phyloP scores from a whole-genome alignment of 768 basidiomycete genomes.

The Agaricus bisporus region DNA sequence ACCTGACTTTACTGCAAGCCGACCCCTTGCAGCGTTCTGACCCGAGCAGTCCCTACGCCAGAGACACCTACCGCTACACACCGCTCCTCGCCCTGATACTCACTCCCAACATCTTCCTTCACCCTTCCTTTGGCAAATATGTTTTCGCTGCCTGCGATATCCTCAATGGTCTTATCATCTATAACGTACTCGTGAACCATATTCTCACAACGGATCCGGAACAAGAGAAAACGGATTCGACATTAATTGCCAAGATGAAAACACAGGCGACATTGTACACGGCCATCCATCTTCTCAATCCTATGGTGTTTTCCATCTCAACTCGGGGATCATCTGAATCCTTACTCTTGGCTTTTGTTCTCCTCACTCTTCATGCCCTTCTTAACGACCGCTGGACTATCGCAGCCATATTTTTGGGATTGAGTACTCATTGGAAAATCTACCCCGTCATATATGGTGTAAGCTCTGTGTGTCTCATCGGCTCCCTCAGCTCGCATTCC shows the following conservation, averaged over 20 bases:
- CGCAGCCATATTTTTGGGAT: constrained; percentile 69
- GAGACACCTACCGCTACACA: constrained; percentile 95
- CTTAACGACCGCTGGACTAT: constrained; percentile 52
- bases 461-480: constrained; percentile 59
- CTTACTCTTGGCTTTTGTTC: constrained; percentile 72
- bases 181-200: constrained; percentile 47
- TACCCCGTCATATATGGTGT: constrained; percentile 91
- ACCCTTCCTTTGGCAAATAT: constrained; percentile 87
- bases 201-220: constrained; percentile 27
- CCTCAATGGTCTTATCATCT: constrained; percentile 68
- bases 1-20: neutral
- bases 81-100: constrained; percentile 83
- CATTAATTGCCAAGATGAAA: constrained; percentile 11
- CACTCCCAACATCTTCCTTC: constrained; percentile 73
- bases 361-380: constrained; percentile 59
- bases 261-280: constrained; percentile 52
- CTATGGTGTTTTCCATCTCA: constrained; percentile 92
- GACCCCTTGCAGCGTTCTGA: constrained; percentile 1
- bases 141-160: constrained; percentile 84
- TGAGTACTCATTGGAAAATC: constrained; percentile 95
- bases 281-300: constrained; percentile 82
- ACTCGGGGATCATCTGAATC: constrained; percentile 96
- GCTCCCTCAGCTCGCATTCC: constrained; percentile 13
- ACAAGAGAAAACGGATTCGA: constrained; percentile 2
- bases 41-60: constrained; percentile 72